A percentile compares a stretch with the other conserved stretches of the same genome.
phyloP scores from a whole-genome alignment of 2,329 filamentous ascomycete species.

The Aspergillus versicolor region DNA sequence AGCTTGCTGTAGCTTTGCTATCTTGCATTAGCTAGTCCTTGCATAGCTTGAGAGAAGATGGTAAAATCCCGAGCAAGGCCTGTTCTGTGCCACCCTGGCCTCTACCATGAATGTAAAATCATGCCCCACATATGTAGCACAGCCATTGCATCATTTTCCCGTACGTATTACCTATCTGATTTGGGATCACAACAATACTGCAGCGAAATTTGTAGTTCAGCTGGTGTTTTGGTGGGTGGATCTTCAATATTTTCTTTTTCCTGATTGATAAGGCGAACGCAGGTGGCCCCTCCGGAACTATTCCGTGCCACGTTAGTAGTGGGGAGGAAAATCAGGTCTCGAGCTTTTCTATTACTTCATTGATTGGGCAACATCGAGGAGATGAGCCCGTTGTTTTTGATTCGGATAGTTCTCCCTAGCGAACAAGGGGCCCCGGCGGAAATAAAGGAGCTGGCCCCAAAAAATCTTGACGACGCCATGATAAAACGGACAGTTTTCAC shows the following conservation, averaged over 20 bases:
- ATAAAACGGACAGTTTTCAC: background rate
- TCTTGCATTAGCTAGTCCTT: slow-evolving; percentile 24
- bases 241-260: slow-evolving; percentile 6
- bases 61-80: slow-evolving; percentile 17
- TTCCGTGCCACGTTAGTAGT: slow-evolving; percentile 11
- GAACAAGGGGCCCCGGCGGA: slow-evolving; percentile 11
- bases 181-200: background rate
- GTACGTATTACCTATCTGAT: background rate
- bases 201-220: background rate
- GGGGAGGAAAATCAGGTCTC: slow-evolving; percentile 4
- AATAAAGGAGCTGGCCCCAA: slow-evolving; percentile 7
- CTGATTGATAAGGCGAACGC: slow-evolving; percentile 18
- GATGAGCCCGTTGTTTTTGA: background rate
- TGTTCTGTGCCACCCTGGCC: slow-evolving; percentile 12
- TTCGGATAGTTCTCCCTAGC: background rate
- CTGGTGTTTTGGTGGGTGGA: slow-evolving; percentile 7
- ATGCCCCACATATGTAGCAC: slow-evolving; percentile 9
- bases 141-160: background rate
- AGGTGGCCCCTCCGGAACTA: slow-evolving; percentile 6
- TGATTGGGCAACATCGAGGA: background rate
- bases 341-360: slow-evolving; percentile 1
- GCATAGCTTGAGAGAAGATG: slow-evolving; percentile 18
- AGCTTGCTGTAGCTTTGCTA: slow-evolving; percentile 20
- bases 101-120: slow-evolving; percentile 5
- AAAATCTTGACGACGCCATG: slow-evolving; percentile 2